phyloP scores from a whole-genome alignment of 306 rosid genomes.

The Mimosa pudica region DNA sequence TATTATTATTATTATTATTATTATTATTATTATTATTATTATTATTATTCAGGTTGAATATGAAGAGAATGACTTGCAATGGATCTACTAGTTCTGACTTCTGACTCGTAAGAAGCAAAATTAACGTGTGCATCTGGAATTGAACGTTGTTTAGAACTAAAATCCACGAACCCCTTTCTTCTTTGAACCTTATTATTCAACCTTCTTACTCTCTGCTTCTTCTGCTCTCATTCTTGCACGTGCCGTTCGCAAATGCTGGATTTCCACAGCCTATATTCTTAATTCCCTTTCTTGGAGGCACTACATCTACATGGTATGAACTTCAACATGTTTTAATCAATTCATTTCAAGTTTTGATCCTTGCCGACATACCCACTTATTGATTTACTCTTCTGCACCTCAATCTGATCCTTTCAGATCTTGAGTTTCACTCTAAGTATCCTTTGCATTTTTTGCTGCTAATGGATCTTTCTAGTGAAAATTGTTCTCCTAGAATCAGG shows the following conservation, averaged over 20 bases:
- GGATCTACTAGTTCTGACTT: not conserved
- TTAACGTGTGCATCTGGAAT: not conserved
- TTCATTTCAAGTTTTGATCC: slow-evolving; percentile 7
- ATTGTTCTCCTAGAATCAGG: slow-evolving; percentile 58
- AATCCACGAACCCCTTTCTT: not conserved
- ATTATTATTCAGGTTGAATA: too few relatives aligned
- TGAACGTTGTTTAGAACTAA: not conserved
- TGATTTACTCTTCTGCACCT: slow-evolving; percentile 27
- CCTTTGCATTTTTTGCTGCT: slow-evolving; percentile 1
- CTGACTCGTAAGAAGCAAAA: not conserved
- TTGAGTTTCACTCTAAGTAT: slow-evolving; percentile 7
- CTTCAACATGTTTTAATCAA: slow-evolving; percentile 35
- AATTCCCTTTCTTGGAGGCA: slow-evolving; percentile 29
- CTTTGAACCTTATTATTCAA: not conserved
- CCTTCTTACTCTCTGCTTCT: not conserved
- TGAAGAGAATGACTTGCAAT: too few relatives aligned
- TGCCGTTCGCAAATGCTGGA: slow-evolving; percentile 5
- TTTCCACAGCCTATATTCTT: not conserved
- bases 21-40: too few relatives aligned
- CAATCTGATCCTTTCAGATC: slow-evolving; percentile 43
- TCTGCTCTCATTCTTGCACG: not conserved
- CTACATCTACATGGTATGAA: slow-evolving; percentile 26
- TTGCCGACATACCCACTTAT: slow-evolving; percentile 19
- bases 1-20: too few relatives aligned
- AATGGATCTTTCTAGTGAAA: slow-evolving; percentile 61